phyloP scores from a whole-genome alignment of 2,329 filamentous ascomycete species.

The Cladosporium cucumerinum region DNA sequence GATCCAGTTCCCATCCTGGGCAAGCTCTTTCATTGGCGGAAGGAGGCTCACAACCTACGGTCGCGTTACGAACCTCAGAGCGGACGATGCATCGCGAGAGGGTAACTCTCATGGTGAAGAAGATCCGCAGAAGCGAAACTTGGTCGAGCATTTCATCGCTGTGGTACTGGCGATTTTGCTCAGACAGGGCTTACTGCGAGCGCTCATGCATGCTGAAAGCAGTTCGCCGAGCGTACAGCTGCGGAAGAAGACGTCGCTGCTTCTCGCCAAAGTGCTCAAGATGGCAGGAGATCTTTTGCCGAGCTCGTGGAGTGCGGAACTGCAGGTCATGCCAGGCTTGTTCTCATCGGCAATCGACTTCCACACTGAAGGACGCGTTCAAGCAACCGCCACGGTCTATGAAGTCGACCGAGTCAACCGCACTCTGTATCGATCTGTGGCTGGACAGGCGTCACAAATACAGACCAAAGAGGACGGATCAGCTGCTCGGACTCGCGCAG shows the following conservation, averaged over 20 bases:
- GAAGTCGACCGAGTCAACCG: constrained; percentile 97
- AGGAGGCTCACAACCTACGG: constrained; percentile 92
- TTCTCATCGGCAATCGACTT: constrained; percentile 74
- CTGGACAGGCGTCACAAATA: constrained; percentile 29
- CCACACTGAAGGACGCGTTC: constrained; percentile 67
- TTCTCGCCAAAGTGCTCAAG: constrained; percentile 88
- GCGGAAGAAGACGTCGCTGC: constrained; percentile 82
- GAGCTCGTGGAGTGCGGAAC: constrained; percentile 71
- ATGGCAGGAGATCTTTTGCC: constrained; percentile 83
- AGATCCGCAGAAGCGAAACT: constrained; percentile 64
- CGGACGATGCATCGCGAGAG: constrained; percentile 51
- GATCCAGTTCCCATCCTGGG: constrained; percentile 93
- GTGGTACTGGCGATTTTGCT: constrained; percentile 82
- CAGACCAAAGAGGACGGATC: constrained; percentile 30
- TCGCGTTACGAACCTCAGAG: constrained; percentile 80
- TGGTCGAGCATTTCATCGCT: constrained; percentile 92
- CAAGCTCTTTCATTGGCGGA: constrained; percentile 89
- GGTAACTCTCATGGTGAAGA: constrained; percentile 59
- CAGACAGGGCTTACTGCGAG: constrained; percentile 65
- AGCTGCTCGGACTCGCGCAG: constrained; percentile 41
- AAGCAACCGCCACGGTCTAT: constrained; percentile 87
- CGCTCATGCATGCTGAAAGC: constrained; percentile 59
- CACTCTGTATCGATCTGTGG: constrained; percentile 77
- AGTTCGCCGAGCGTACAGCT: constrained; percentile 66
- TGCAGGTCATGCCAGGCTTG: constrained; percentile 85